phyloP scores from a whole-genome alignment of 176 grass and related monocot genomes.

The Miscanthus lutarioriparius region DNA sequence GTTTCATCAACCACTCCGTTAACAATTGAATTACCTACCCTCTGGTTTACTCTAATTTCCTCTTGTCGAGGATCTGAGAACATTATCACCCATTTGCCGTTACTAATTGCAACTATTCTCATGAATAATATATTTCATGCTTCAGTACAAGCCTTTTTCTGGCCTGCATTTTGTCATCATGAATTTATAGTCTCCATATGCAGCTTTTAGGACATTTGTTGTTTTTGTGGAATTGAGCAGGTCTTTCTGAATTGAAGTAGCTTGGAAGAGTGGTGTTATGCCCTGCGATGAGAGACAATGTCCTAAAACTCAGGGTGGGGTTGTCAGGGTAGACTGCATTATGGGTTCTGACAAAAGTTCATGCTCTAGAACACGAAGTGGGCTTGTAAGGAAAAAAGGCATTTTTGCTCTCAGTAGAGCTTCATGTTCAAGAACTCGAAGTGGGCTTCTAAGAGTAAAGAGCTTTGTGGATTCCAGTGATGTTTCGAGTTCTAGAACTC shows the following conservation, averaged over 20 bases:
- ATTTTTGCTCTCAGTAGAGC: neutral
- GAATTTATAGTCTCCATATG: constrained; percentile 2
- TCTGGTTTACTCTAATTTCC: neutral
- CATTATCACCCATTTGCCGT: neutral
- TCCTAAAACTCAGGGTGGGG: constrained; percentile 3
- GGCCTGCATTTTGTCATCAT: neutral
- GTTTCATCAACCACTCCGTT: neutral
- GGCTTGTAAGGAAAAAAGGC: constrained; percentile 21
- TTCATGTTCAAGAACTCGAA: constrained; percentile 39
- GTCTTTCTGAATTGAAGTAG: constrained; percentile 21
- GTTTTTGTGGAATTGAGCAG: constrained; percentile 24
- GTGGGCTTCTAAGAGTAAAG: constrained; percentile 37
- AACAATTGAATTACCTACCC: neutral
- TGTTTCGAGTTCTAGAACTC: constrained; percentile 35
- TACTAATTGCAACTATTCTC: neutral
- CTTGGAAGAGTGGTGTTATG: neutral
- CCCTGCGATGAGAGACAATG: neutral
- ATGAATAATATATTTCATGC: neutral
- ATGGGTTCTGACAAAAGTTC: constrained; percentile 21
- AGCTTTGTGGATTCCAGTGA: constrained; percentile 9
- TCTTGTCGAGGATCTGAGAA: neutral
- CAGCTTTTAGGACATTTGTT: constrained; percentile 8
- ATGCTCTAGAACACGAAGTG: constrained; percentile 37
- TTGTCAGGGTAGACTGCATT: constrained; percentile 16
- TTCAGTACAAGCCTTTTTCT: neutral